These are phyloP conservation scores for Dioszegia crocea DNA, from an alignment of 768 basidiomycete genomes.

Conservation along the genomic window DNA sequence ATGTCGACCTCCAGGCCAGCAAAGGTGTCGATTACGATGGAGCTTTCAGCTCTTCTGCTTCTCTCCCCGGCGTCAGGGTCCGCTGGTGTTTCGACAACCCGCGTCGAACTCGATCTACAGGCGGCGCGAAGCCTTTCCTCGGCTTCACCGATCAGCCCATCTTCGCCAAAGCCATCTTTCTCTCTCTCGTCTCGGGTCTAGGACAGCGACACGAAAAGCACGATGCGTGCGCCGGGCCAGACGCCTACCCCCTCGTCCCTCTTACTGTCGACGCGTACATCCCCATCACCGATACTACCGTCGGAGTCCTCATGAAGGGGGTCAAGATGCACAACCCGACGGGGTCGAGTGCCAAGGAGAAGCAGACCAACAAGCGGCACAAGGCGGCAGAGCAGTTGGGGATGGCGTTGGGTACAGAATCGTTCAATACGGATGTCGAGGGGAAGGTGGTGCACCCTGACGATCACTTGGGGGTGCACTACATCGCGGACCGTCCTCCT, in stretches of 20 bases:
- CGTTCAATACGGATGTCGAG: neutral
- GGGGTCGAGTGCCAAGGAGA: neutral
- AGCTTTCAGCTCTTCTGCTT: neutral
- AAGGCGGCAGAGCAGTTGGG: neutral
- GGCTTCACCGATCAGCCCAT: neutral
- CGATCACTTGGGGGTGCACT: neutral
- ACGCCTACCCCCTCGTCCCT: neutral
- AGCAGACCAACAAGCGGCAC: neutral
- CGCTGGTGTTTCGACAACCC: conserved; percentile 1
- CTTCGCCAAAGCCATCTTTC: neutral
- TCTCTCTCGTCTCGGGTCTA: neutral
- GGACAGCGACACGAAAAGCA: neutral
- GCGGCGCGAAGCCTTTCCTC: neutral
- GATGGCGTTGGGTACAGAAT: neutral
- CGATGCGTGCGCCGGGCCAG: neutral
- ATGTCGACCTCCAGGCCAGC: neutral
- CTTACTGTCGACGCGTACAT: neutral
- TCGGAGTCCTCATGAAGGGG: neutral
- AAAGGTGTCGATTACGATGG: neutral
- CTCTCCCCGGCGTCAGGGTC: neutral
- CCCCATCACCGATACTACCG: neutral
- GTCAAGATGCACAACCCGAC: neutral
- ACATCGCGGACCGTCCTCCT: neutral
- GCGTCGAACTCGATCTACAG: neutral
- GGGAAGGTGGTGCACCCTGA: neutral